Evolutionary conservation across 1,284 basidiomycete species (phyloP), one percentile per base, ranked within the genome.

Genomic region (Ceraceosorus guamensis): DNA sequence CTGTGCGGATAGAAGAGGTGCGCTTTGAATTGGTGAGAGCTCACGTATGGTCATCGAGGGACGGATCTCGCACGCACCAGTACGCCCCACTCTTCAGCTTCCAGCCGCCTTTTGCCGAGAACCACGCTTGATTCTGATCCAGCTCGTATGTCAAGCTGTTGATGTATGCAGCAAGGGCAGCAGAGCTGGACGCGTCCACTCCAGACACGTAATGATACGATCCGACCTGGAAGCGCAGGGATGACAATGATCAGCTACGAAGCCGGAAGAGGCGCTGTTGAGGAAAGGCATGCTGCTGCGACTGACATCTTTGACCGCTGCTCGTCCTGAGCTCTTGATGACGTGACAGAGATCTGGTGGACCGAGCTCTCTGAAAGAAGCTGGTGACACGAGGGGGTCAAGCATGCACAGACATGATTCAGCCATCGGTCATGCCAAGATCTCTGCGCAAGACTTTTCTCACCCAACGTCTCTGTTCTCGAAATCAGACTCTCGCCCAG

Each of bases 321-420:
- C 82, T 64, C 85, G 83, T 11, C 90, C 90, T 0, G 87, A 88
- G 77, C 68, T 64, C 48, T 98, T 99, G 65, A 96, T 84, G 56
- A 96, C 88, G 79, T 98, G 91, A 70, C 90, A 93, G 39, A 99
- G 79, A 77, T 99, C 95, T 13, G 93, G 93, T 0, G 95, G 93
- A 11, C 93, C 93, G 18, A 98, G 85, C 80, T 98, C 93, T 45
- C 92, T 84, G 78, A 97, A 98, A 8, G 90, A 87, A 6, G 88
- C 89, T 93, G 55, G 0, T 18, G 13, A 41, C 33, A 10, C 31
- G 46, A n/a, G 18, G 24, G 39, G 31, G 8, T n/a, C 45, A 24
- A 32, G n/a, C 35, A 31, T 52, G 37, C 32, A 60, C 31, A 47
- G 50, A 46, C 41, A 31, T 53, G 35, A 53, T n/a, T n/a, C n/a